Base-by-base conservation (phyloP, 1,284 basidiomycete species). In the Malassezia brasiliensis region DNA sequence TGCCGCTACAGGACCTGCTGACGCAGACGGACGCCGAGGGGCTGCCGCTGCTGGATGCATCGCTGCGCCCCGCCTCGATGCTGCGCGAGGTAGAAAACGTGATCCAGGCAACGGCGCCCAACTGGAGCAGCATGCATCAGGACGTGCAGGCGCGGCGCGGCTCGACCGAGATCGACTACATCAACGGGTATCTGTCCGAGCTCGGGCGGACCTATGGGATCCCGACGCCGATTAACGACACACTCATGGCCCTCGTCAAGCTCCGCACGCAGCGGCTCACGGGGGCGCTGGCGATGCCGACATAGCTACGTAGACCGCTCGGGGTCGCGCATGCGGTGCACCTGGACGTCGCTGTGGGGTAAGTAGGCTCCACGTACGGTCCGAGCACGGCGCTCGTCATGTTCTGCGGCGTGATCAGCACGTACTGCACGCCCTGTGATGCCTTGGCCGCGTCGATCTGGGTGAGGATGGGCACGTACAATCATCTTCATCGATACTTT, bases 401-500 rank as follows among this genome's bases (percentile, higher is more conserved):
- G 40, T 64, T 63, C 46, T 71, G 69, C 8, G 71, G 71, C 37
- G 66, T 69, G 52, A 68, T 69, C 45, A 69, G 52, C n/a, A 68
- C 58, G 51, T 67, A 68, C 57, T 68, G 66, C 32, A 50, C 55
- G 28, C 47, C 55, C 2, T 15, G 30, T 5, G 55, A 57, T 3
- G 55, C 50, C 30, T 42, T 50, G 19, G 55, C 55, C 5, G 55
- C 55, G 25, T 57, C 55, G 28, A 57, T 49, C 53, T 56, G 42
- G 12, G n/a, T 50, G 17, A 25, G 36, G 37, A 38, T 6, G 20
- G 37, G 17, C 10, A 50, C 53, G 37, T 41, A 68, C 57, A 38
- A 96, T 87, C 85, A 91, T 88, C 75, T 82, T 85, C 82, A 90
- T 89, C 58, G 87, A 86, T 63, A 93, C 85, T 55, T 83, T 83